These are phyloP conservation scores for Xylogone sp. DNA, from an alignment of 2,329 filamentous ascomycete species.

Conservation along the genomic window DNA sequence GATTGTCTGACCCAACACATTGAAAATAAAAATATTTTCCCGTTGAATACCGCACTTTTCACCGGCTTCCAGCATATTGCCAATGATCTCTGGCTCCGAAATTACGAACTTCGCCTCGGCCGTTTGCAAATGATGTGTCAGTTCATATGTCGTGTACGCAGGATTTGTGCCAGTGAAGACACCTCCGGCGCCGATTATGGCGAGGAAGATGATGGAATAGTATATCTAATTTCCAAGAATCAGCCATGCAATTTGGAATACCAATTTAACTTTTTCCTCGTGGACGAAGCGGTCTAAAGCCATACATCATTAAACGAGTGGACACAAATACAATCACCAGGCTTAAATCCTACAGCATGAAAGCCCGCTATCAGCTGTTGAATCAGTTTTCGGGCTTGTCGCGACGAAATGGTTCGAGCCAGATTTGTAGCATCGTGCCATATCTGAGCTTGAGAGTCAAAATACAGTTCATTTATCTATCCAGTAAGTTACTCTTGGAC, in stretches of 20 bases:
- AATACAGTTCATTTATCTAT: background rate
- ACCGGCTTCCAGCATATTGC: slow-evolving; percentile 10
- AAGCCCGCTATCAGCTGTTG: background rate
- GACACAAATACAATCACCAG: background rate
- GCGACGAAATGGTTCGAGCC: background rate
- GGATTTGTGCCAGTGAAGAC: slow-evolving; percentile 14
- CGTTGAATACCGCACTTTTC: slow-evolving; percentile 16
- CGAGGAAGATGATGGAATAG: slow-evolving; percentile 10
- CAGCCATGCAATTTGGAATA: background rate
- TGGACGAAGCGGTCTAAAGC: no score
- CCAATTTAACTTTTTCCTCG: background rate
- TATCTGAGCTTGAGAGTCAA: slow-evolving; percentile 3
- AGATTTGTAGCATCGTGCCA: background rate
- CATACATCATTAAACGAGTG: background rate
- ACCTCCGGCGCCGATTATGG: slow-evolving; percentile 16
- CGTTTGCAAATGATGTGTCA: slow-evolving; percentile 12
- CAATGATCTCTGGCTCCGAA: slow-evolving; percentile 3
- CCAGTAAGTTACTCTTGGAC: background rate
- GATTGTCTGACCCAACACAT: background rate
- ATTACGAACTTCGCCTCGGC: slow-evolving; percentile 12
- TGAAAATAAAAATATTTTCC: background rate
- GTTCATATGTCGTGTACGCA: slow-evolving; percentile 11
- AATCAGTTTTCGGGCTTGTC: background rate
- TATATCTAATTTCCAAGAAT: background rate
- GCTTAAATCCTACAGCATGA: background rate